phyloP scores from a whole-genome alignment of 2,329 filamentous ascomycete species.

The Alternaria angustiovoidea region DNA sequence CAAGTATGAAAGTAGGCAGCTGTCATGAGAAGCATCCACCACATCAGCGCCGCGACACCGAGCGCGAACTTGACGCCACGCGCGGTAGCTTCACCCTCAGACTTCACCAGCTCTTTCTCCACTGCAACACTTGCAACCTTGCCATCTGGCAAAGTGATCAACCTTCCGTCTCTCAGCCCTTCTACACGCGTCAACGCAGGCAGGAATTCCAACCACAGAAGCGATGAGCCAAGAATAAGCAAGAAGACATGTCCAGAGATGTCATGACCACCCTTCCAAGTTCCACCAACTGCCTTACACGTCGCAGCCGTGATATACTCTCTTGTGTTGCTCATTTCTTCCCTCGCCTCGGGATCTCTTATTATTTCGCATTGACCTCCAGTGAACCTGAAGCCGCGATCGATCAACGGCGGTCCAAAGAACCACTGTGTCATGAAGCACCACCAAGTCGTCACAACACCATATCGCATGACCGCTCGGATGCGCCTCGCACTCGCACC shows the following conservation, averaged over 20 bases:
- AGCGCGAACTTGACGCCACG: constrained; percentile 64
- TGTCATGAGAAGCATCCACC: constrained; percentile 99
- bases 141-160: constrained; percentile 71
- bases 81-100: constrained; percentile 49
- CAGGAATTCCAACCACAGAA: constrained; percentile 83
- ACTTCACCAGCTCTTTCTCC: constrained; percentile 53
- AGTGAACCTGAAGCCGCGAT: constrained; percentile 86
- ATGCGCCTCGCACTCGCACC: constrained; percentile 56
- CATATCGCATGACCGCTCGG: constrained; percentile 73
- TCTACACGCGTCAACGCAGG: constrained; percentile 61
- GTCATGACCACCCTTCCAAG: constrained; percentile 94
- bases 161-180: constrained; percentile 67
- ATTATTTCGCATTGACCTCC: constrained; percentile 81
- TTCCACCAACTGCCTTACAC: constrained; percentile 82
- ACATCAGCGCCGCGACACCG: constrained; percentile 72
- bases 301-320: constrained; percentile 75
- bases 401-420: constrained; percentile 89
- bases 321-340: constrained; percentile 55
- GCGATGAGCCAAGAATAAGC: constrained; percentile 82
- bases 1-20: constrained; percentile 98
- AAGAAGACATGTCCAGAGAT: constrained; percentile 96
- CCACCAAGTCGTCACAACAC: constrained; percentile 79
- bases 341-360: constrained; percentile 57
- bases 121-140: constrained; percentile 60
- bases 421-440: constrained; percentile 93